Conservation (phyloP, 148 eudicot genomes). For the Chenopodium formosanum region DNA sequence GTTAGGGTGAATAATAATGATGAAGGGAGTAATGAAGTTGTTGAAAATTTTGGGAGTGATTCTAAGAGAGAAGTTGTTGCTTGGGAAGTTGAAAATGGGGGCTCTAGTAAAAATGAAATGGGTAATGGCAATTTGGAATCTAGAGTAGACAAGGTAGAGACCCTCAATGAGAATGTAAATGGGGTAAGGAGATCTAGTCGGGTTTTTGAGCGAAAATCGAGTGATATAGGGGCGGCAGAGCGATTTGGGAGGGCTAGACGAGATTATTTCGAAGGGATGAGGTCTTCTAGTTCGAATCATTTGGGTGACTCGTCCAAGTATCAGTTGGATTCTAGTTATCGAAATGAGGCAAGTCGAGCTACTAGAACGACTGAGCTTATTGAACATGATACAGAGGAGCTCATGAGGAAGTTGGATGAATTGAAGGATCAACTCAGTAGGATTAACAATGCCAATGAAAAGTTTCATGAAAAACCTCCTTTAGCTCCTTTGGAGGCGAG, state of each 20-base stretch:
- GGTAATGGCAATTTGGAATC: slow-evolving; percentile 22
- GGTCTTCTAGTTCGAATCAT: slow-evolving; percentile 39
- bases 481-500: slow-evolving; percentile 39
- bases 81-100: slow-evolving; percentile 33
- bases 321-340: slow-evolving; percentile 26
- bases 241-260: slow-evolving; percentile 38
- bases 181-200: slow-evolving; percentile 36
- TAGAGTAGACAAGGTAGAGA: slow-evolving; percentile 37
- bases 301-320: slow-evolving; percentile 47
- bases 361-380: slow-evolving; percentile 39
- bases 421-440: slow-evolving; percentile 65
- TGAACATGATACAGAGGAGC: slow-evolving; percentile 63
- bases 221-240: slow-evolving; percentile 36
- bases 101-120: slow-evolving; percentile 24
- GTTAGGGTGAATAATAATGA: slow-evolving; percentile 15
- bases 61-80: slow-evolving; percentile 27
- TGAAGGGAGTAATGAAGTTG: slow-evolving; percentile 27
- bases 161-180: slow-evolving; percentile 37
- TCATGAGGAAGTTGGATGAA: slow-evolving; percentile 79
- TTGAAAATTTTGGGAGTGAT: slow-evolving; percentile 34
- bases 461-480: slow-evolving; percentile 49
- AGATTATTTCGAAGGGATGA: slow-evolving; percentile 36
- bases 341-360: slow-evolving; percentile 32
- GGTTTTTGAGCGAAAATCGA: slow-evolving; percentile 36
- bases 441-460: slow-evolving; percentile 46